Percentiles rank a stretch among this genome's conserved stretches.
phyloP scores from a whole-genome alignment of 768 basidiomycete genomes.

The Hericium erinaceus region DNA sequence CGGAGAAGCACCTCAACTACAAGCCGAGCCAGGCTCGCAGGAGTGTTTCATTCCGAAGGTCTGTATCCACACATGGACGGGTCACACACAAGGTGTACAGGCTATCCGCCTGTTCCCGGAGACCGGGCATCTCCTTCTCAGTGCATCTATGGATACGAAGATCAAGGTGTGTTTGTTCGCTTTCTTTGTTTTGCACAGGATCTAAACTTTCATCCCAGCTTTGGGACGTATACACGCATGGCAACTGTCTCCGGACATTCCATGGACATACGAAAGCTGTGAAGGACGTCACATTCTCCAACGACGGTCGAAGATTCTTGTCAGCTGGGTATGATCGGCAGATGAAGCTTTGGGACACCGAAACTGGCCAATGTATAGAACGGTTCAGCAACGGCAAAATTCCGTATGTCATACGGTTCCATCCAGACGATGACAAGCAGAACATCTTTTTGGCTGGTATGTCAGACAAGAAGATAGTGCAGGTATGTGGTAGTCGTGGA shows the following conservation, averaged over 20 bases:
- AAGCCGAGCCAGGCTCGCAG: slow-evolving; percentile 70
- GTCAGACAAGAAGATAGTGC: slow-evolving; percentile 99
- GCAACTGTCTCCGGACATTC: slow-evolving; percentile 94
- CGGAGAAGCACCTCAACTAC: slow-evolving; percentile 79
- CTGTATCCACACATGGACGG: slow-evolving; percentile 97
- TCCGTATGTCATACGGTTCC: slow-evolving; percentile 90
- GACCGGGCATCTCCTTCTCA: slow-evolving; percentile 87
- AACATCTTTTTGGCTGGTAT: slow-evolving; percentile 95
- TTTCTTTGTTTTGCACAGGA: not conserved
- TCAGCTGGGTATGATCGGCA: slow-evolving; percentile 93
- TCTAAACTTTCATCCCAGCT: slow-evolving; percentile 41
- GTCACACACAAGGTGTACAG: slow-evolving; percentile 95
- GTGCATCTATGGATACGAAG: slow-evolving; percentile 96
- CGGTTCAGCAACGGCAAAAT: slow-evolving; percentile 98
- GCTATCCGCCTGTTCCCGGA: slow-evolving; percentile 87
- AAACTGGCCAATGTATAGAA: slow-evolving; percentile 95
- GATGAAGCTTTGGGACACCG: slow-evolving; percentile 99
- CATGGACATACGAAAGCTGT: slow-evolving; percentile 95
- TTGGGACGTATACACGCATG: slow-evolving; percentile 97
- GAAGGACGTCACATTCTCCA: slow-evolving; percentile 93
- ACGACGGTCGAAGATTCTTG: slow-evolving; percentile 82
- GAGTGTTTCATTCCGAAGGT: slow-evolving; percentile 93
- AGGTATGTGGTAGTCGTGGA: slow-evolving; percentile 40
- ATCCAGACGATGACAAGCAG: slow-evolving; percentile 95
- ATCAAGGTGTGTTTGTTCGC: slow-evolving; percentile 61